phyloP scores from a whole-genome alignment of 805 yeast genomes.

The Saccharomyces eubayanus region DNA sequence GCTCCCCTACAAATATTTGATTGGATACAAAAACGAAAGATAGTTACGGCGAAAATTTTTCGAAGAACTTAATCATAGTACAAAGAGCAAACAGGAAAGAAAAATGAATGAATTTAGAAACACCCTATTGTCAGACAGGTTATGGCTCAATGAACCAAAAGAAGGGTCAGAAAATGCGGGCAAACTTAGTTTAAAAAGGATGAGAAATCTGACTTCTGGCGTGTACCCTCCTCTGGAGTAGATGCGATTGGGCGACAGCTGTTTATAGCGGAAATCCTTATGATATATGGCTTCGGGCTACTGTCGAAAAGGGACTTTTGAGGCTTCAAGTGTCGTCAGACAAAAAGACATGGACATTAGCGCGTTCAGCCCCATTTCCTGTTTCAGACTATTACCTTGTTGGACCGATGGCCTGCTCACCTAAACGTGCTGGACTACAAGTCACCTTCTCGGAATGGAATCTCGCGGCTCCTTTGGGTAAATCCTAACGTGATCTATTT shows the following conservation, averaged over 20 bases:
- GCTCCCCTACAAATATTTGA: no score
- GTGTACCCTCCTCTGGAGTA: conserved; percentile 1
- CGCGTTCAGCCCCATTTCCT: conserved; percentile 2
- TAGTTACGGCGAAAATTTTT: no score
- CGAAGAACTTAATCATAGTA: no score
- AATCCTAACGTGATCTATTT: no score
- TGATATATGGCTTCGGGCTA: conserved; percentile 2
- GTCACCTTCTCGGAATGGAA: conserved; percentile 4
- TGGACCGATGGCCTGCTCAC: conserved; percentile 5
- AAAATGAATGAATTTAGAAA: neutral
- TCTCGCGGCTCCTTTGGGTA: neutral
- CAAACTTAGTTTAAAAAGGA: neutral
- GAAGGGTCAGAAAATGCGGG: neutral
- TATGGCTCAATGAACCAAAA: neutral
- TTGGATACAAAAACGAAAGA: no score
- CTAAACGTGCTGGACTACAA: conserved; percentile 3
- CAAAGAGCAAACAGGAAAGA: no score
- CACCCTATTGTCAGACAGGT: neutral
- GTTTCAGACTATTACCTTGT: conserved; percentile 2
- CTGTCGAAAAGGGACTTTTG: conserved; percentile 1
- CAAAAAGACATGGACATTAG: conserved; percentile 3
- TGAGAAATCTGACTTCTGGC: conserved; percentile 1
- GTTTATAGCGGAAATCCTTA: neutral
- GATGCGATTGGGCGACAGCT: neutral
- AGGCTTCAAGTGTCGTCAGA: conserved; percentile 2